Evolutionary conservation across 306 rosid species (phyloP), one percentile per base, ranked within the genome.

Genomic region (Quercus bicolor): DNA sequence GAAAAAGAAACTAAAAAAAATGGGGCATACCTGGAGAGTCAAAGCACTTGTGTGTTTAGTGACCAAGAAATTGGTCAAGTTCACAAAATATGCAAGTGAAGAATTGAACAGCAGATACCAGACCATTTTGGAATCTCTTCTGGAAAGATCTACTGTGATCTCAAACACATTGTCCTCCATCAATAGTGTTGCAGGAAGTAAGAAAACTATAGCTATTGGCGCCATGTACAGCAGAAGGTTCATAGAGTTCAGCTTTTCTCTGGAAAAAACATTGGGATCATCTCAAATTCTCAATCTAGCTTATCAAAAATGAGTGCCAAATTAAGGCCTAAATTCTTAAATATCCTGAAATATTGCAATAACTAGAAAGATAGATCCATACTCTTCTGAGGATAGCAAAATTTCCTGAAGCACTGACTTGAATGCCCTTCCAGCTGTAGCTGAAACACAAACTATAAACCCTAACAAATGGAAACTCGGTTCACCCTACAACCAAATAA

Each of bases 61-160:
- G 80, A 90, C 89, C 75, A 88, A 73, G 81, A 90, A 90, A 83
- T 88, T 83, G 76, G 92, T 86, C 79, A 90, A 74, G 82, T 82
- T 82, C 48, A 82, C 82, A 57, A 82, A 77, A 77, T 77, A 82
- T 2, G 82, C 85, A 28, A 77, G 64, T 2, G 72, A 66, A 1
- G 82, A 82, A 57, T 77, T 82, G 82, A 82, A 77, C 26, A 77
- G 29, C 73, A 86, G 78, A 72, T 75, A 84, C 83, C 77, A 82
- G 48, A 77, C 34, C 6, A 37, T 45, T 75, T 62, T 78, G 81
- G 72, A 52, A 40, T 77, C 78, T 57, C 74, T 54, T 71, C 74
- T 54, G 34, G 81, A 80, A 18, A 81, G 84, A 0, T 57, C 81
- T 11, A 81, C 11, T n/a, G 77, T 70, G 60, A 76, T 13, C 24